These are phyloP conservation scores for Gossypium turneri DNA, from an alignment of 345 rosid species.

Conservation along the genomic window DNA sequence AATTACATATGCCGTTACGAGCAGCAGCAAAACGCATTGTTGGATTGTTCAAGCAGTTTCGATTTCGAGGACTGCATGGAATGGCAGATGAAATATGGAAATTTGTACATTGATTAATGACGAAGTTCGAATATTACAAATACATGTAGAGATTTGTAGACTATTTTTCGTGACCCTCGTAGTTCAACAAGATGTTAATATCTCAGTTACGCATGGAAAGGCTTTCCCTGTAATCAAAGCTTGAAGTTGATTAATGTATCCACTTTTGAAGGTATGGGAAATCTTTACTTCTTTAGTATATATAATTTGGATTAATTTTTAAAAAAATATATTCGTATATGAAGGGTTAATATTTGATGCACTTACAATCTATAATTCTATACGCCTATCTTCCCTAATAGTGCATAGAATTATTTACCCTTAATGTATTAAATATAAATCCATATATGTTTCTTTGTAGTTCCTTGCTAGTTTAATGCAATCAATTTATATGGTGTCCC, in stretches of 20 bases:
- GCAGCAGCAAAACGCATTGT: constrained; percentile 75
- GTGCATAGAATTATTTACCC: too few relatives aligned
- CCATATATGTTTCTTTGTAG: background rate
- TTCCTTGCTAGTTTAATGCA: background rate
- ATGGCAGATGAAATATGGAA: constrained; percentile 70
- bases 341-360: too few relatives aligned
- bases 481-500: background rate
- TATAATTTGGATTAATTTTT: too few relatives aligned
- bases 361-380: too few relatives aligned
- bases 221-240: constrained; percentile 5
- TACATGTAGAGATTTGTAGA: constrained; percentile 24
- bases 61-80: constrained; percentile 88
- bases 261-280: constrained; percentile 6
- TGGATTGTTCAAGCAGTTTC: constrained; percentile 91
- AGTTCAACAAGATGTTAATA: constrained; percentile 22
- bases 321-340: too few relatives aligned
- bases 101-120: constrained; percentile 34
- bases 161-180: constrained; percentile 20
- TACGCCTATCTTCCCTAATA: too few relatives aligned
- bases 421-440: too few relatives aligned
- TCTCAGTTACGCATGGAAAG: constrained; percentile 16
- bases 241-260: constrained; percentile 27
- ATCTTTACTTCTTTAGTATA: background rate
- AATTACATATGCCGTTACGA: constrained; percentile 88
- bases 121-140: background rate